Base-by-base conservation (phyloP, 2,329 filamentous ascomycete genomes). In the Teratosphaeriaceae sp. region DNA sequence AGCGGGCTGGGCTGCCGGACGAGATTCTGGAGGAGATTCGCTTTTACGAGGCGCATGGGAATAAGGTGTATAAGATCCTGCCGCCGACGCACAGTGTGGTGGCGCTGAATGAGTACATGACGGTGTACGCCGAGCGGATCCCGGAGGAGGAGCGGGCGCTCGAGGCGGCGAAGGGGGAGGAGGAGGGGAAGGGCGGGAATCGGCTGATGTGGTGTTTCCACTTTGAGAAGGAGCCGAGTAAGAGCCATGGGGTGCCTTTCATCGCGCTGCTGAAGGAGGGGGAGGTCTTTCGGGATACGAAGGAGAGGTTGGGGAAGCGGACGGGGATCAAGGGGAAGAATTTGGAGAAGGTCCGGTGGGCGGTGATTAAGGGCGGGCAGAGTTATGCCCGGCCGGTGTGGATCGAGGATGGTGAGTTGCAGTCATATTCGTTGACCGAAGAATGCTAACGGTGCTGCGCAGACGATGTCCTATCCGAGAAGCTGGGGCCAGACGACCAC, bases 281-380 rank as follows among this genome's bases (percentile, higher is more conserved):
- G 42, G 92, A 98, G 64, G 73, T 75, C 29, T 97, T 98, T 67
- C 81, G 80, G 45, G 87, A 97, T 24, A 96, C 89, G 33, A 96
- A 90, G 70, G 88, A 94, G 68, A 81, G 92, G n/a, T 72, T 98
- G 3, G 89, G 92, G 55, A 90, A 89, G 65, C 78, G 90, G 46
- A 95, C 87, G 1, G 89, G 89, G 20, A 82, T 98, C 68, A 96
- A 96, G 67, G 94, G 92, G 65, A 98, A 98, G 73, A 88, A 88
- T 52, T 89, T 98, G 54, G 90, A 98, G 66, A 97, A 97, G 74
- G 92, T 98, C 66, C 96, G 94, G 66, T 96, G 98, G 71, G 85
- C 88, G 5, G 67, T 94, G 23, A 77, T 96, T 23, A 81, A 63
- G 74, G 56, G 59, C 15, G 85, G 62, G 55, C 68, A 54, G 26